Evolutionary conservation across 305 asterid genomes (phyloP).

Genomic region (Euphrasia arctica): DNA sequence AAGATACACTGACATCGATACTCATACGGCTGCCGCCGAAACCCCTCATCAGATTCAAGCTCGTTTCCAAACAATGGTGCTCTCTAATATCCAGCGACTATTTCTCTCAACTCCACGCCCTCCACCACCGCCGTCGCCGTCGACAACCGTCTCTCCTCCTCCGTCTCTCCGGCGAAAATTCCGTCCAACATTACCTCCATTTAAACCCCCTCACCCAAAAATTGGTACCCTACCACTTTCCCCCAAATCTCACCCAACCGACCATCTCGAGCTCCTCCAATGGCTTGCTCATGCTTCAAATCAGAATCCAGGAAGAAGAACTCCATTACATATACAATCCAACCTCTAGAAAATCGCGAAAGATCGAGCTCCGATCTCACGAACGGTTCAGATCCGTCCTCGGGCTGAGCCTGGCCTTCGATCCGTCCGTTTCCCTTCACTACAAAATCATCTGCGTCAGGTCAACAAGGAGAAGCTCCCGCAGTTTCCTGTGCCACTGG

Average conservation of each 20-base stretch:
- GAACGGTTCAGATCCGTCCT: slow-evolving; percentile 11
- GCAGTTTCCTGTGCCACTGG: slow-evolving; percentile 24
- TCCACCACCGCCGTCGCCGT: slow-evolving; percentile 7
- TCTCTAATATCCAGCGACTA: slow-evolving; percentile 28
- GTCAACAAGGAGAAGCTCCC: slow-evolving; percentile 25
- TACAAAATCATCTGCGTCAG: slow-evolving; percentile 34
- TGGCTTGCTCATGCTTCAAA: slow-evolving; percentile 34
- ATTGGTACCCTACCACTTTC: slow-evolving; percentile 22
- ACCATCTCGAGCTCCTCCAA: slow-evolving; percentile 29
- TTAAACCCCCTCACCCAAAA: slow-evolving; percentile 12
- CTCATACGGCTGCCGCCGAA: slow-evolving; percentile 36
- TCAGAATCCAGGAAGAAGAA: slow-evolving; percentile 18
- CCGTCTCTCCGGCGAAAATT: slow-evolving; percentile 22
- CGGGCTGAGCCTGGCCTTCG: slow-evolving; percentile 38
- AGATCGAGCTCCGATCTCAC: slow-evolving; percentile 18
- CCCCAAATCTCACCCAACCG: slow-evolving; percentile 19
- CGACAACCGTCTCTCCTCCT: slow-evolving; percentile 26
- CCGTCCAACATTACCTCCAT: slow-evolving; percentile 23
- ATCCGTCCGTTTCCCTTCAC: slow-evolving; percentile 27
- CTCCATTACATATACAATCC: slow-evolving; percentile 37
- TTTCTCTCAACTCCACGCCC: slow-evolving; percentile 31
- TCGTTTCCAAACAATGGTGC: slow-evolving; percentile 35
- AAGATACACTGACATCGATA: slow-evolving; percentile 28
- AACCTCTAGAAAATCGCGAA: slow-evolving; percentile 30
- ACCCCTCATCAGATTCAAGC: slow-evolving; percentile 36